A percentile compares a stretch with the other conserved stretches of the same genome.
Conservation (phyloP, 768 basidiomycete genomes). For the Rossbeevera mucosa region DNA sequence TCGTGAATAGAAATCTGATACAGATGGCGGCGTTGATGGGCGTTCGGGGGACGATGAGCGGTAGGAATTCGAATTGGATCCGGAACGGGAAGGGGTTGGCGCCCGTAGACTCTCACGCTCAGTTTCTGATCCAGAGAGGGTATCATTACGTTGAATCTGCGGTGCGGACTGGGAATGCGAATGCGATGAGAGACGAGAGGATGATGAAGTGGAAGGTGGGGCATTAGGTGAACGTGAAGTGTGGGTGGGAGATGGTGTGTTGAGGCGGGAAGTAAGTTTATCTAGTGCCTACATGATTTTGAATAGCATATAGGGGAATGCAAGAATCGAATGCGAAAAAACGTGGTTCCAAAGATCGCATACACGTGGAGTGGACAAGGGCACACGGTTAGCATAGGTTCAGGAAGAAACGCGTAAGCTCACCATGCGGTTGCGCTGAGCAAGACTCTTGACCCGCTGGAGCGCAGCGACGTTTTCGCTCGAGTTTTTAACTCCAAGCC, state of each 20-base stretch:
- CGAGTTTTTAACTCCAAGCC: conserved; percentile 33
- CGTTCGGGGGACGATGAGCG: conserved; percentile 39
- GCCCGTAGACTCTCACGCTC: conserved; percentile 58
- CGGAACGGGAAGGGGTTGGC: conserved; percentile 28
- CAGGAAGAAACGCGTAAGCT: conserved; percentile 28
- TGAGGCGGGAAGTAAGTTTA: conserved; percentile 59
- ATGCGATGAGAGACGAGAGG: conserved; percentile 35
- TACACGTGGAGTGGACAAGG: conserved; percentile 30
- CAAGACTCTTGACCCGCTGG: conserved; percentile 64
- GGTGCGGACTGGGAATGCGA: conserved; percentile 28
- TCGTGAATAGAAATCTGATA: conserved; percentile 26
- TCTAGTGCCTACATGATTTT: conserved; percentile 49
- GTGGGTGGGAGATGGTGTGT: conserved; percentile 51
- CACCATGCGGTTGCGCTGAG: conserved; percentile 71
- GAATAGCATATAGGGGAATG: conserved; percentile 19
- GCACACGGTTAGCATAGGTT: conserved; percentile 22
- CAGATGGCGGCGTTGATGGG: conserved; percentile 35
- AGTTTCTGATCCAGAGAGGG: conserved; percentile 74
- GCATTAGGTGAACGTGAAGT: conserved; percentile 35
- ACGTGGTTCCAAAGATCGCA: conserved; percentile 7
- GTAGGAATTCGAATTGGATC: conserved; percentile 28
- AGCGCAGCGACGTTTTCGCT: conserved; percentile 58
- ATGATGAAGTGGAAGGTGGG: conserved; percentile 29
- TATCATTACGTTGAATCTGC: conserved; percentile 30
- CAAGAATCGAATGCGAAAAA: conserved; percentile 1